Evolutionary conservation across 2,329 filamentous ascomycete species (phyloP), one percentile per base, ranked within the genome.

Genomic region (Microdochium nivale): DNA sequence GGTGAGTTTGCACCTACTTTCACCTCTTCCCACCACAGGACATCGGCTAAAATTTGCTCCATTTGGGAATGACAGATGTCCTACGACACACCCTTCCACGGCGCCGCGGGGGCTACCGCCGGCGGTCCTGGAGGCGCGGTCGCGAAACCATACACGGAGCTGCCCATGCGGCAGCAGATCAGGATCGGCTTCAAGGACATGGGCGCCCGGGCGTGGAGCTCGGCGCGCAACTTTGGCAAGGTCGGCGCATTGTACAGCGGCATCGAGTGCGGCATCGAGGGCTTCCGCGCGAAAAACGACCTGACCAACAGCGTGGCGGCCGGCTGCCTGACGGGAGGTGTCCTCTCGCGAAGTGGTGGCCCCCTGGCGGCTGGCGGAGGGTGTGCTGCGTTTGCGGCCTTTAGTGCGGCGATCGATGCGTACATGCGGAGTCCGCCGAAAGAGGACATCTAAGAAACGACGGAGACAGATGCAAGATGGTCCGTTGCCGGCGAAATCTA

Each of bases 231-330:
- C 75, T 99, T 99, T 66, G 92, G 89, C 56, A 87, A 91, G 60
- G 90, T 99, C 49, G 94, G 94, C 61, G 87, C 89, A 2, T 79
- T 97, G 21, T 99, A 95, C 74, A 81, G 84, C 16, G 92, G 92
- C 40, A 95, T 94, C 50, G 94, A 99, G 72, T 99, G 94, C 74
- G 90, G 88, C 57, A 90, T 99, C 64, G 94, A 99, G 70, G 91
- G 91, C 0, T 79, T 88, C 61, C 81, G 94, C 27, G 94, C 91
- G 23, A 96, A 95, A 76, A 96, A 97, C 70, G 94, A 97, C 68
- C 70, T 97, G 27, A 81, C 76, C 56, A 99, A 99, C 73, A 90
- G 90, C 51, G 84, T 94, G 4, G 81, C 85, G 3, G 90, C 91
- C 0, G 94, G 94, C 0, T 97, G 92, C 65, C 74, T 96, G 51